Evolutionary conservation across 2,329 filamentous ascomycete genomes (phyloP).

Genomic region (Phialophora expanda): DNA sequence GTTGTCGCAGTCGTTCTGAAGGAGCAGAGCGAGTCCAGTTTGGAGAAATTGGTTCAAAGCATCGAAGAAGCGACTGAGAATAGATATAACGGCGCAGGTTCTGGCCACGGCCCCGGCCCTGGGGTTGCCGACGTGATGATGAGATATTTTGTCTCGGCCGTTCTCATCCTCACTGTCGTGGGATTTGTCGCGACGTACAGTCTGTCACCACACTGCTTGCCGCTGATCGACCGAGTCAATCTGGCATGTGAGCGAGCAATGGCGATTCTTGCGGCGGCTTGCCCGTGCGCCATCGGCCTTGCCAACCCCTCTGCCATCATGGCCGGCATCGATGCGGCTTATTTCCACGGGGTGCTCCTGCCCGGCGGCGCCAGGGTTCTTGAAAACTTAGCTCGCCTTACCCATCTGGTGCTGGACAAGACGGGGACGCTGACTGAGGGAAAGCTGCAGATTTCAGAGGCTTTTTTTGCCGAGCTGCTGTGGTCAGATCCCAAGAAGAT

Average conservation of each 20-base stretch:
- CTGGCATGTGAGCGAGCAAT: constrained; percentile 54
- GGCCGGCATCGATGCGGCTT: constrained; percentile 67
- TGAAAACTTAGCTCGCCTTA: constrained; percentile 64
- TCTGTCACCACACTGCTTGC: not conserved
- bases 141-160: constrained; percentile 24
- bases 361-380: constrained; percentile 58
- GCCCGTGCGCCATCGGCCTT: constrained; percentile 76
- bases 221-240: constrained; percentile 24
- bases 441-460: constrained; percentile 43
- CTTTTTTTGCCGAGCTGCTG: constrained; percentile 15
- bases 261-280: constrained; percentile 74
- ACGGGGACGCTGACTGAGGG: constrained; percentile 75
- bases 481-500: constrained; percentile 12
- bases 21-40: constrained; percentile 24
- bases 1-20: constrained; percentile 27
- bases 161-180: constrained; percentile 25
- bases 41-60: constrained; percentile 28
- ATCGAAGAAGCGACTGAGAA: constrained; percentile 22
- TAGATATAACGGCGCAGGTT: constrained; percentile 8
- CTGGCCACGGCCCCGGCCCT: not conserved
- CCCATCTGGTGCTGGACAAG: constrained; percentile 78
- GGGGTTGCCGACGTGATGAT: constrained; percentile 15
- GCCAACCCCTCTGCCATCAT: constrained; percentile 81
- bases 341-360: constrained; percentile 19
- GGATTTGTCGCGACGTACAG: constrained; percentile 13